phyloP scores from a whole-genome alignment of 805 yeast species.

The Blastobotrys mokoenaii region DNA sequence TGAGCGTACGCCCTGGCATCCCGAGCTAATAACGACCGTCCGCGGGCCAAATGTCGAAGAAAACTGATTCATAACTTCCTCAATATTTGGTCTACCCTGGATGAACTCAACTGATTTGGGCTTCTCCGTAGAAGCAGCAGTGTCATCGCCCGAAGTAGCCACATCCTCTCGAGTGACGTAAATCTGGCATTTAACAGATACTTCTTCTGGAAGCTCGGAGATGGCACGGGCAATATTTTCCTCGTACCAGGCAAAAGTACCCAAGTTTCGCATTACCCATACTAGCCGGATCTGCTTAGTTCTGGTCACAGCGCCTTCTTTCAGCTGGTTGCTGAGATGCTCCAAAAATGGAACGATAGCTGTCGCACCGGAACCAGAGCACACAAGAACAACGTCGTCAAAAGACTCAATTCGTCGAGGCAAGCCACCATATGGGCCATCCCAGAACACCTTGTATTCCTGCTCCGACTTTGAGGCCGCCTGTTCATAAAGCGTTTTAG shows the following conservation, averaged over 20 bases:
- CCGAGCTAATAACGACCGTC: slow-evolving; percentile 1
- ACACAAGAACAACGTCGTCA: slow-evolving; percentile 33
- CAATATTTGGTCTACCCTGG: slow-evolving; percentile 1
- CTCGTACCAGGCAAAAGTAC: slow-evolving; percentile 9
- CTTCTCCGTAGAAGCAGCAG: too few relatives aligned
- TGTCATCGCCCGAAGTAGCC: neutral
- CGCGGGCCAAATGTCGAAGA: neutral
- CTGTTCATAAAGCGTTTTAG: slow-evolving; percentile 9
- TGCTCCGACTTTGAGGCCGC: slow-evolving; percentile 6
- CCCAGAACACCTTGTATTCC: slow-evolving; percentile 28
- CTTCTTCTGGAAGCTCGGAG: neutral
- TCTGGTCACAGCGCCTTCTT: neutral
- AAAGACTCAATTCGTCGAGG: slow-evolving; percentile 36
- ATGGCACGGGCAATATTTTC: slow-evolving; percentile 6
- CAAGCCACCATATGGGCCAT: slow-evolving; percentile 42
- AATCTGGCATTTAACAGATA: neutral
- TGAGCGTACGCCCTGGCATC: slow-evolving; percentile 1
- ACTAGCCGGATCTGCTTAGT: slow-evolving; percentile 7
- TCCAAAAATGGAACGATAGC: slow-evolving; percentile 12
- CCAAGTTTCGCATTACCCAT: slow-evolving; percentile 11
- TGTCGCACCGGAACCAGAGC: slow-evolving; percentile 41
- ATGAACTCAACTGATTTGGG: neutral
- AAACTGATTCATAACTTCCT: neutral
- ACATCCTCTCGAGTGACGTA: slow-evolving; percentile 1
- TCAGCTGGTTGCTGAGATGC: slow-evolving; percentile 1